Base-by-base conservation (phyloP, 73 alveolate species). In the Paramecium pentaurelia region DNA sequence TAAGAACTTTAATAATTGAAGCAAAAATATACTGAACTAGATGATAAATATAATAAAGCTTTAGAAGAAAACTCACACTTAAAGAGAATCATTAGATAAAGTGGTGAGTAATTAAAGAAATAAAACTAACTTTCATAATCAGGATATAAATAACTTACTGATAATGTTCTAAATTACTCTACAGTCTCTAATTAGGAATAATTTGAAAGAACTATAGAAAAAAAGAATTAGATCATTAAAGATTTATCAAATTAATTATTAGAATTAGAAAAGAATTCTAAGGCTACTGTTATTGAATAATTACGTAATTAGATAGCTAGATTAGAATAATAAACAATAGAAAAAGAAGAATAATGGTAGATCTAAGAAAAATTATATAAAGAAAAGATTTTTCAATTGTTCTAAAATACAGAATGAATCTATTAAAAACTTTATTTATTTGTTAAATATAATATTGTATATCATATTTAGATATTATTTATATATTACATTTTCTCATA, bases 141-240 rank as follows among this genome's bases (percentile, higher is more conserved):
- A 73, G 60, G 60, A 30, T 73, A 73, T 16, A 37, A 38, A 73
- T 36, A 73, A 73, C 14, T 73, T 4, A 2, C 87, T 36, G 58
- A 73, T 6, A 30, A 16, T 36, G 16, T 40, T 10, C 60, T 40
- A 11, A 73, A 73, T 37, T 38, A 73, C 37, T 73, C 60, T 6
- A n/a, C 36, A 36, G 36, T 44, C 38, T 34, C 58, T 36, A 73
- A 73, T 73, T 64, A 64, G 12, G 84, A 64, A 32, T 37, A 73
- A 73, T 73, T 12, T 36, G 87, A 73, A 37, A 73, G 47, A 73
- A 38, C 60, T n/a, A 73, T 73, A n/a, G 87, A 73, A 44, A 73
- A 73, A 73, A 73, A 73, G 20, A 73, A 73, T 73, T 16, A 73
- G n/a, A 73, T 44, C 8, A 73, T 73, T n/a, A 12, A 73, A 16